Percentiles rank a stretch among this genome's conserved stretches.
Evolutionary conservation across 2,329 filamentous ascomycete genomes (phyloP).

Genomic region (Cordyceps cicadae): DNA sequence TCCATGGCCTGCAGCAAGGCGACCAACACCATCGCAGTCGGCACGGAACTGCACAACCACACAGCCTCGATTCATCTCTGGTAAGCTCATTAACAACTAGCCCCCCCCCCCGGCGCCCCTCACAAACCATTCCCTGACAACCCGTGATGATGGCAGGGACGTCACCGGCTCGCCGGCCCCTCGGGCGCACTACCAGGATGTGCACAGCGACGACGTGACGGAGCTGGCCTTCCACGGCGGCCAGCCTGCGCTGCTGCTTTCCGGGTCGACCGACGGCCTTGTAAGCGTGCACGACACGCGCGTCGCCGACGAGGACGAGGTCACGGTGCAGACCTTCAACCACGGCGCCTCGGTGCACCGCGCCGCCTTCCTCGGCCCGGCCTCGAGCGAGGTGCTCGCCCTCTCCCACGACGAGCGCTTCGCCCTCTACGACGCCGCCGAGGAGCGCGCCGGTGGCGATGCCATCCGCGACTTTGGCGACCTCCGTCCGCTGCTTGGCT

Average conservation of each 20-base stretch:
- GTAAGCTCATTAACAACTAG: conserved; percentile 28
- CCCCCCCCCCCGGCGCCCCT: no score
- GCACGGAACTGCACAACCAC: conserved; percentile 62
- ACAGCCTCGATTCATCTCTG: conserved; percentile 54
- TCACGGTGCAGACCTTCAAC: conserved; percentile 70
- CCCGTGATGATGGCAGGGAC: conserved; percentile 40
- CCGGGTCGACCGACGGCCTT: conserved; percentile 71
- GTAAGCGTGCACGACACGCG: conserved; percentile 68
- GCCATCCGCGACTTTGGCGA: conserved; percentile 57
- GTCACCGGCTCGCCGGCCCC: conserved; percentile 40
- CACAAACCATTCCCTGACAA: neutral
- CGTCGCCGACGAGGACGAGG: conserved; percentile 67
- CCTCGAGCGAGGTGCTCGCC: conserved; percentile 55
- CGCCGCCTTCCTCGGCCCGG: conserved; percentile 56
- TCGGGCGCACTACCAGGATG: conserved; percentile 50
- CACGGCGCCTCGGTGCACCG: conserved; percentile 67
- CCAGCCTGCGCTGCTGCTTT: conserved; percentile 55
- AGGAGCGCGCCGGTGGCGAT: conserved; percentile 50
- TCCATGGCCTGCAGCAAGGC: conserved; percentile 54
- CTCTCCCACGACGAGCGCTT: conserved; percentile 73
- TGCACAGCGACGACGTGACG: conserved; percentile 61
- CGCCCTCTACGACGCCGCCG: conserved; percentile 62
- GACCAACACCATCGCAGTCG: conserved; percentile 57
- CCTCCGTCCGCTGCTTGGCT: conserved; percentile 54
- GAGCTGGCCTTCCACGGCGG: conserved; percentile 51